Percentiles rank a stretch among this genome's conserved stretches.
phyloP scores from a whole-genome alignment of 2,329 filamentous ascomycete species.

The Chaetomiaceae sp. region DNA sequence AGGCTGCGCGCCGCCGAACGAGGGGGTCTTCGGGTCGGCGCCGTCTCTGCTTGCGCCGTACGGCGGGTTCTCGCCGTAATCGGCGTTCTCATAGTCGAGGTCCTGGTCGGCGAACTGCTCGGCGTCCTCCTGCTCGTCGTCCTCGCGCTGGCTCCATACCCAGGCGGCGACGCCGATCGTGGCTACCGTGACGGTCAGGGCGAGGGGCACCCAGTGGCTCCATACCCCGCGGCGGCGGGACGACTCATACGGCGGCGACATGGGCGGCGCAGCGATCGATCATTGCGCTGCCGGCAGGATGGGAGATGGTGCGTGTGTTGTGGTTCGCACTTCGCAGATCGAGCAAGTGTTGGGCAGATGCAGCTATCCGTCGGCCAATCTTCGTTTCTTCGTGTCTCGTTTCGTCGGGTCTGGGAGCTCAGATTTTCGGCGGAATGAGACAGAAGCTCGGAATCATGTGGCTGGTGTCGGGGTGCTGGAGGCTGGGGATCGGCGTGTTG shows the following conservation, averaged over 20 bases:
- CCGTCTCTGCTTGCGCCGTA: constrained; percentile 42
- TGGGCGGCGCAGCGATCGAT: constrained; percentile 40
- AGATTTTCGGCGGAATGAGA: neutral
- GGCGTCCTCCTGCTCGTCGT: constrained; percentile 56
- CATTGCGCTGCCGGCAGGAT: constrained; percentile 33
- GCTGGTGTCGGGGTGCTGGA: constrained; percentile 14
- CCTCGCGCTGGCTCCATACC: constrained; percentile 86
- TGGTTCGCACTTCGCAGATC: neutral
- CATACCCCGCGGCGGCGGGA: constrained; percentile 61
- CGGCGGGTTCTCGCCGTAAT: constrained; percentile 48
- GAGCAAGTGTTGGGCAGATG: neutral
- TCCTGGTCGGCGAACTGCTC: constrained; percentile 50
- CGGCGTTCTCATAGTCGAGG: constrained; percentile 46
- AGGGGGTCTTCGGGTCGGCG: constrained; percentile 34
- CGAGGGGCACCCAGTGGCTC: constrained; percentile 85
- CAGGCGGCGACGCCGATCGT: constrained; percentile 83
- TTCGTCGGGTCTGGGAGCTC: neutral
- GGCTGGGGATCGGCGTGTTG: constrained; percentile 19
- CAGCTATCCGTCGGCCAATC: neutral
- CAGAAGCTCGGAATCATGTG: constrained; percentile 15
- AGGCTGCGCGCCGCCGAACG: constrained; percentile 38
- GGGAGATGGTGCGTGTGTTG: neutral
- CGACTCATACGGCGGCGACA: constrained; percentile 61
- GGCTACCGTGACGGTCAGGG: constrained; percentile 80
- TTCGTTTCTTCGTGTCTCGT: too few relatives aligned